These are phyloP conservation scores for Juglanconis oblonga DNA, from an alignment of 2,329 filamentous ascomycete species.

Conservation along the genomic window DNA sequence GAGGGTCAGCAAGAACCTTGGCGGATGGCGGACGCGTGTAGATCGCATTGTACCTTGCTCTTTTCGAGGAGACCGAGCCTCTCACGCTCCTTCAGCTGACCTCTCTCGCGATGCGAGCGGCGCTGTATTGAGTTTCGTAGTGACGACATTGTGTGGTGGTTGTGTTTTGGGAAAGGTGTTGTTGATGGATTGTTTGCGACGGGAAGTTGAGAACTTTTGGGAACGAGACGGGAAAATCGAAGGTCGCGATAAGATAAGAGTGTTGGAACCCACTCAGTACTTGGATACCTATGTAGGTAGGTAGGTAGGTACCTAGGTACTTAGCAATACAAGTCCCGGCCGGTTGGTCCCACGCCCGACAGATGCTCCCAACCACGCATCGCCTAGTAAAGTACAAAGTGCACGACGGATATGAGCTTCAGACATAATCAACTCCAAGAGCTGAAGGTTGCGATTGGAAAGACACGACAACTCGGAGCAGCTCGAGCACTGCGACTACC, in stretches of 20 bases:
- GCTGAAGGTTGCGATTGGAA: too few relatives aligned
- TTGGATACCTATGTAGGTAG: too few relatives aligned
- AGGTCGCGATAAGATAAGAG: neutral
- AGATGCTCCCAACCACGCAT: too few relatives aligned
- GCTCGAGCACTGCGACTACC: too few relatives aligned
- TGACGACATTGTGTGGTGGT: slow-evolving; percentile 45
- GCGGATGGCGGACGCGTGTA: neutral
- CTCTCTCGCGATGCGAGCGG: slow-evolving; percentile 85
- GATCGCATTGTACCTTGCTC: slow-evolving; percentile 63
- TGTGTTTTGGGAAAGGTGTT: neutral
- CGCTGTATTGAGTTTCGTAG: slow-evolving; percentile 68
- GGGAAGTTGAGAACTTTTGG: neutral
- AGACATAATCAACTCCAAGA: too few relatives aligned
- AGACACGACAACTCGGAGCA: too few relatives aligned
- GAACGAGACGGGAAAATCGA: neutral
- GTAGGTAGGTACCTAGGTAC: too few relatives aligned
- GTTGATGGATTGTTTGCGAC: neutral
- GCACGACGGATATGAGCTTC: too few relatives aligned
- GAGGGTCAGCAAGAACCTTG: neutral
- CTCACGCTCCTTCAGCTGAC: slow-evolving; percentile 77
- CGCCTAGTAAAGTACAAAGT: too few relatives aligned
- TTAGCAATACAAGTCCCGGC: too few relatives aligned
- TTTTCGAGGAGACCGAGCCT: slow-evolving; percentile 94
- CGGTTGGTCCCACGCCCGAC: too few relatives aligned
- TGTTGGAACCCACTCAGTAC: too few relatives aligned